Base-by-base conservation (phyloP, 2,329 filamentous ascomycete species). In the Cladorrhinum sp. region DNA sequence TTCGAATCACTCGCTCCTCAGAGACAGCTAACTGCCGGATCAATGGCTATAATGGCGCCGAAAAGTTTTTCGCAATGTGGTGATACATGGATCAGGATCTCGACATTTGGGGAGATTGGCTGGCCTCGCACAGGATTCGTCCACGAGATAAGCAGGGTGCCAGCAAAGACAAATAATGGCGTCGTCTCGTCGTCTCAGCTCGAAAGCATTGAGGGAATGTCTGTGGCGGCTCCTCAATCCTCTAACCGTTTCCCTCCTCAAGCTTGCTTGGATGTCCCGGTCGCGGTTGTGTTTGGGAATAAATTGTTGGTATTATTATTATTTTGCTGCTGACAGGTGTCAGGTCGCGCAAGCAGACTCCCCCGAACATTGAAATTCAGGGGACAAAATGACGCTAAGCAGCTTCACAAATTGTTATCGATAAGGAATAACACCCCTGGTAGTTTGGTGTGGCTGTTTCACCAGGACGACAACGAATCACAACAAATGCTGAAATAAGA, bases 11-110 rank as follows among this genome's bases (percentile, higher is more conserved):
- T 21, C 16, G 23, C 6, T 42, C 36, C 16, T 14, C 16, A 10
- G 18, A 30, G n/a, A 28, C 30, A 33, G 14, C 48, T 30, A 33
- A 55, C 36, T 39, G 26, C 33, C 51, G 20, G 28, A 30, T 18
- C 23, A 20, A 52, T 55, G 57, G 52, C 54, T 39, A 58, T 24
- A 52, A 54, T 28, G 57, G 20, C 18, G 58, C 26, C 60, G 33
- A 39, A 53, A 18, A 18, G 48, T 50, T 53, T 16, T 54, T 58
- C 10, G 48, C 26, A 21, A 51, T 21, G 49, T 56, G 46, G 62
- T 66, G 49, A 61, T 55, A 64, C 60, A 61, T 36, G 36, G 46
- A 42, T 64, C 58, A 50, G 39, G 49, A 59, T 52, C 56, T 55
- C 36, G 57, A 24, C 54, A 63, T 62, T 49, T 62, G 64, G 61